Percentiles rank a stretch among this genome's conserved stretches.
phyloP scores from a whole-genome alignment of 2,329 filamentous ascomycete genomes.

The Paecilomyces niveus region DNA sequence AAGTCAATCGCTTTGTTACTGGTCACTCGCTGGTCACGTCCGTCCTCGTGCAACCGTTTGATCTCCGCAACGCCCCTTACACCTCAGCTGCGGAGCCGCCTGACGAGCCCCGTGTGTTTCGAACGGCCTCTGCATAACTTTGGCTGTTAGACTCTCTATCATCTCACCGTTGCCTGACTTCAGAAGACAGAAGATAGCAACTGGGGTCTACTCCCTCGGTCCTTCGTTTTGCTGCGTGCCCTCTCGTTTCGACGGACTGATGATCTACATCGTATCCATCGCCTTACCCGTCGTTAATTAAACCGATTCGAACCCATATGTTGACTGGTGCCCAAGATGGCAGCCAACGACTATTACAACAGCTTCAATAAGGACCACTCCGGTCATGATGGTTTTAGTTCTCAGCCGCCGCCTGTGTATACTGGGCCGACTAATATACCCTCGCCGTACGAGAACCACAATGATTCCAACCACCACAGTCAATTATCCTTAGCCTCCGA shows the following conservation, averaged over 20 bases:
- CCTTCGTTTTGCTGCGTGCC: not conserved
- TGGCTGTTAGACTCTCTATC: not conserved
- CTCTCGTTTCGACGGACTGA: not conserved
- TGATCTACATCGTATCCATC: not conserved
- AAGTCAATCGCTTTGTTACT: not conserved
- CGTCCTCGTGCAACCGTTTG: slow-evolving; percentile 3
- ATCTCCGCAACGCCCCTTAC: slow-evolving; percentile 2
- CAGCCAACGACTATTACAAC: slow-evolving; percentile 61
- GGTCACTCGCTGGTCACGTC: not conserved
- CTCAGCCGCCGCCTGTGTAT: slow-evolving; percentile 13
- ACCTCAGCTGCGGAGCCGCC: slow-evolving; percentile 1
- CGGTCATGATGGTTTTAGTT: slow-evolving; percentile 27
- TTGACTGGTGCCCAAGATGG: slow-evolving; percentile 41
- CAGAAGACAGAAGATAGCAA: not conserved
- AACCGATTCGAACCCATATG: not conserved
- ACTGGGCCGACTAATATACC: slow-evolving; percentile 9
- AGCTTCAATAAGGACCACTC: slow-evolving; percentile 26
- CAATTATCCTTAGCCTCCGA: slow-evolving; percentile 31
- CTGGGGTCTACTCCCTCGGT: not conserved
- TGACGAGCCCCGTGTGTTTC: not conserved
- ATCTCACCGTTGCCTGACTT: not conserved
- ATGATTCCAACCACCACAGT: slow-evolving; percentile 32
- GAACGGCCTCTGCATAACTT: not conserved
- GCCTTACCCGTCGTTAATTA: not conserved
- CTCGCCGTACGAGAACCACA: slow-evolving; percentile 40